phyloP scores from a whole-genome alignment of 2,329 filamentous ascomycete genomes.

The Penicillium brevicompactum region DNA sequence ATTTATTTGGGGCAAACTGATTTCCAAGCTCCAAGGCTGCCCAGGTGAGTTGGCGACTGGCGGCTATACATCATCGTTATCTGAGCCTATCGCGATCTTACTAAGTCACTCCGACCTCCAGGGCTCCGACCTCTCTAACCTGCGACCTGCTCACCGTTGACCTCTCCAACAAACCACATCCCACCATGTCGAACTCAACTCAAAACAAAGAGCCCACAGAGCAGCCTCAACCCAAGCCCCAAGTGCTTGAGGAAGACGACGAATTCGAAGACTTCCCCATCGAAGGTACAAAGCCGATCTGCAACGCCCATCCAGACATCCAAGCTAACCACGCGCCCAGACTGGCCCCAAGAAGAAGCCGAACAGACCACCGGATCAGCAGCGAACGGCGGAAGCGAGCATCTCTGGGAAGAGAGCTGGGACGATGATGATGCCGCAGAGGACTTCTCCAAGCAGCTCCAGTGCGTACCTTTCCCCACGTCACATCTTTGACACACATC shows the following conservation, averaged over 20 bases:
- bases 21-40: no score
- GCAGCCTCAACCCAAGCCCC: conserved; percentile 63
- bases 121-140: conserved; percentile 13
- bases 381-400: conserved; percentile 63
- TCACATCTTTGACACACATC: background rate
- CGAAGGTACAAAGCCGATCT: conserved; percentile 65
- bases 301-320: background rate
- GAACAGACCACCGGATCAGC: conserved; percentile 60
- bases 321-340: conserved; percentile 49
- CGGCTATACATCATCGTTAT: conserved; percentile 9
- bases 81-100: conserved; percentile 10
- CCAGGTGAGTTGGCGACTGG: no score
- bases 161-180: conserved; percentile 2
- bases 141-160: conserved; percentile 6
- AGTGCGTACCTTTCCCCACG: conserved; percentile 59
- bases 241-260: conserved; percentile 90
- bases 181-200: conserved; percentile 51
- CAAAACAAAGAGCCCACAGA: conserved; percentile 41
- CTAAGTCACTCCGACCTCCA: conserved; percentile 18
- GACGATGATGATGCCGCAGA: conserved; percentile 97
- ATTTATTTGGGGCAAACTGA: no score
- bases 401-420: conserved; percentile 99
- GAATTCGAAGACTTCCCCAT: conserved; percentile 99
- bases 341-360: conserved; percentile 91
- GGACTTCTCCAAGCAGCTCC: conserved; percentile 92